A percentile compares a stretch with the other conserved stretches of the same genome.
Conservation (phyloP, 306 rosid species). For the Cicer judaicum region DNA sequence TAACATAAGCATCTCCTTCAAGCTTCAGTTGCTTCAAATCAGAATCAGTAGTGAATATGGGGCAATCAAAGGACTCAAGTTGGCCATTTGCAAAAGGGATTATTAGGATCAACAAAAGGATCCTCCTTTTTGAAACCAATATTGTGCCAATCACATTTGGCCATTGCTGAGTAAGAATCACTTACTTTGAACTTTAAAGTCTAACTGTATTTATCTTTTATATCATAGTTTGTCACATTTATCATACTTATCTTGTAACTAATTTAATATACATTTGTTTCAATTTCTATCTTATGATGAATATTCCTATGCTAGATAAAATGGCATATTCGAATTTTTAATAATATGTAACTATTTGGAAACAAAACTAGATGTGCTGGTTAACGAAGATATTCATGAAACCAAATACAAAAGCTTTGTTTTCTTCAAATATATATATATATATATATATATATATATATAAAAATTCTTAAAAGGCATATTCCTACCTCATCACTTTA, state of each 20-base stretch:
- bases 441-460: no score
- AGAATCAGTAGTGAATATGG: not conserved
- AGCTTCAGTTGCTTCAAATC: not conserved
- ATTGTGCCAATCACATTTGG: no score
- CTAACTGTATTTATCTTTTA: no score
- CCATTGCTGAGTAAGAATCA: slow-evolving; percentile 28
- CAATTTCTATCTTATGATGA: not conserved
- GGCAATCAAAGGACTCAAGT: slow-evolving; percentile 5
- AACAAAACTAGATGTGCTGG: not conserved
- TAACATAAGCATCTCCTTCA: slow-evolving; percentile 28
- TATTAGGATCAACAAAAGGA: slow-evolving; percentile 12
- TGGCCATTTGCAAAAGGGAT: slow-evolving; percentile 23
- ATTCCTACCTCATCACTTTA: no score
- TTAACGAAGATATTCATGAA: slow-evolving; percentile 20
- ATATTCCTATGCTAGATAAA: not conserved
- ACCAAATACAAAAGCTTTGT: not conserved
- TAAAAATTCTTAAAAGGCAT: no score
- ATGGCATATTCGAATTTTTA: slow-evolving; percentile 4
- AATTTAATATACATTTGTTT: no score
- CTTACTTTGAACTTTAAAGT: not conserved
- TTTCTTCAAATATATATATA: not conserved
- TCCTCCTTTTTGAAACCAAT: not conserved
- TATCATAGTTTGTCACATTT: no score
- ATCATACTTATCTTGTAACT: not conserved
- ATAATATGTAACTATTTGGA: not conserved